Evolutionary conservation across 176 grass and related monocot genomes (phyloP), one percentile per base, ranked within the genome.

Genomic region (Microstegium vimineum): DNA sequence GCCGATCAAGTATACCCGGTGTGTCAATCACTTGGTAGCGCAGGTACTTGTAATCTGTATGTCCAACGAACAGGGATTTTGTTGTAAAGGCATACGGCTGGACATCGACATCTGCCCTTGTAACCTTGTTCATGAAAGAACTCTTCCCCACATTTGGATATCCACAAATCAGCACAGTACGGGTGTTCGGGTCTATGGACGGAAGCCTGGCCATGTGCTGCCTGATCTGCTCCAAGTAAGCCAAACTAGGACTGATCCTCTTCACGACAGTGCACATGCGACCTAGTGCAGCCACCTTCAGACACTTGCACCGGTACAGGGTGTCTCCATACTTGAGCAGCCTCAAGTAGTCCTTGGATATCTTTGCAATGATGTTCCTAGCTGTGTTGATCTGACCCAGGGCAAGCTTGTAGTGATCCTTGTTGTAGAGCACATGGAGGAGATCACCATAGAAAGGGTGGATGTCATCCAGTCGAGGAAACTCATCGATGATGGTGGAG

Each of bases 351-450:
- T 94, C 92, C 82, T 89, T 92, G 6, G 92, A 70, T 16, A 94
- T 92, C 77, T 92, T 94, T 49, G 82, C 86, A 87, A 94, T 89
- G 35, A 89, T 84, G 33, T 92, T 94, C 45, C 92, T 89, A 66
- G 86, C 87, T 2, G 89, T 94, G 62, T 94, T 92, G 84, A 94
- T 83, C 77, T 94, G 92, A 11, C 89, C 92, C 47, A 94, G 83
- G 38, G 92, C 92, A 76, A 94, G 92, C 30, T 94, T 94, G 89
- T 91, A 94, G 73, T 94, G 92, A 82, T 94, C 92, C 72, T 94
- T 94, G 76, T 94, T 92, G 35, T 94, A 94, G 8, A 94, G 87
- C 35, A 94, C 89, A 60, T 92, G 92, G 5, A 92, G 89, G 57
- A 94, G 86, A 82, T 94, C 92, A 23, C 87, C 86, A 4, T 92